Evolutionary conservation across 208 protist genomes (phyloP), one percentile per base, ranked within the genome.

Genomic region (Crithidia brevicula): DNA sequence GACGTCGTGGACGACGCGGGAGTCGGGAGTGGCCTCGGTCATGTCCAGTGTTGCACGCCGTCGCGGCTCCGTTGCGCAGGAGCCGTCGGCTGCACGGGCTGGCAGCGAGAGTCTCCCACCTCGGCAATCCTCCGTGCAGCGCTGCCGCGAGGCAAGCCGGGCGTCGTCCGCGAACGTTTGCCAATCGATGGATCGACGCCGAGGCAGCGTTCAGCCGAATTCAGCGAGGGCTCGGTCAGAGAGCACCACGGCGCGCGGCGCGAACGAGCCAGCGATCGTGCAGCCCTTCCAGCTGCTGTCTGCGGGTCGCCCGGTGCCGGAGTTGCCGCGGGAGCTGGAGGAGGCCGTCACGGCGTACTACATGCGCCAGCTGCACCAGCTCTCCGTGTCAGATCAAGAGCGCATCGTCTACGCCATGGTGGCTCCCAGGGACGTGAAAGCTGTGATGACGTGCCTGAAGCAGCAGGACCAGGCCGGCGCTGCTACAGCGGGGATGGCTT

Each of bases 361-460:
- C 69, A 59, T 83, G 27, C 50, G 54, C 20, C 43, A 74, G 28
- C 79, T 90, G 38, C 71, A 79, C 38, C 72, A 47, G 18, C 74
- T 81, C 36, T 68, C 82, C 22, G 40, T 74, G 20, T 16, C 50
- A 6, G 78, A 88, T 34, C 70, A 83, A 43, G 83, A 85, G 57
- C 73, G 79, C 33, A 52, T 90, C 38, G 79, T 88, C 56, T 33
- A 34, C 9, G 45, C 67, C 23, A 68, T 83, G 54, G 77, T 67
- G 50, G 7, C 67, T 5, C 38, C 72, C 52, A 36, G 43, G 23
- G 77, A 81, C 38, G 38, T 53, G 30, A 73, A 76, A 53, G 61
- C 79, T 7, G 78, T 89, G 28, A 69, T 86, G 72, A 76, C 34
- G 31, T 69, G 74, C 59, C 60, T 92, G 27, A 85, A 81, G 74